Percentiles rank a stretch among this genome's conserved stretches.
Conservation (phyloP, 1,284 basidiomycete species). For the Apiotrichum gracile region DNA sequence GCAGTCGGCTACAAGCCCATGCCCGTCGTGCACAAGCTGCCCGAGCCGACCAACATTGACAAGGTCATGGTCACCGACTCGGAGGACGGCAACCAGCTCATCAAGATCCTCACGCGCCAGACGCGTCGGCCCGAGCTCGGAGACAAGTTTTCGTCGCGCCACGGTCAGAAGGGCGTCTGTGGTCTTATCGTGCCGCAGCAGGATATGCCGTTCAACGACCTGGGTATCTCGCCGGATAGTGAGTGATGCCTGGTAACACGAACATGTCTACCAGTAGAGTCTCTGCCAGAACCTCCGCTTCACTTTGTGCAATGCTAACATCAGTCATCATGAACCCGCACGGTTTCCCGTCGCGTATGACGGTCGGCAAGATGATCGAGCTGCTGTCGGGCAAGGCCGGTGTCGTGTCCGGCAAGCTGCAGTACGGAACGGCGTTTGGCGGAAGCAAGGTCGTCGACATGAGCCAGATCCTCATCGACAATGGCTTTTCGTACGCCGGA, state of each 20-base stretch:
- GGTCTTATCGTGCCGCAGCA: slow-evolving; percentile 97
- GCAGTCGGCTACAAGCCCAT: slow-evolving; percentile 73
- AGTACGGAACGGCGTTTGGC: slow-evolving; percentile 77
- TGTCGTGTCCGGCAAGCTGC: slow-evolving; percentile 44
- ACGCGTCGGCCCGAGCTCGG: slow-evolving; percentile 94
- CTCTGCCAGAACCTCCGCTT: too few relatives aligned
- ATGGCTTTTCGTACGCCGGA: slow-evolving; percentile 94
- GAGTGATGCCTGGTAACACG: neutral
- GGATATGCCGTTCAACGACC: slow-evolving; percentile 99
- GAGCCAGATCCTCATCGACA: slow-evolving; percentile 88
- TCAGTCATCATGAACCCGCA: slow-evolving; percentile 93
- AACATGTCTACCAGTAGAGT: too few relatives aligned
- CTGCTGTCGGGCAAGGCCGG: slow-evolving; percentile 83
- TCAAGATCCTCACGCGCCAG: slow-evolving; percentile 98
- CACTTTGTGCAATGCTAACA: neutral
- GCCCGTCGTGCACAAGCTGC: slow-evolving; percentile 85
- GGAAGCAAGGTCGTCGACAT: slow-evolving; percentile 99
- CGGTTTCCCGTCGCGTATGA: slow-evolving; percentile 98
- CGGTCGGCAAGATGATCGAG: slow-evolving; percentile 99
- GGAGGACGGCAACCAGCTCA: slow-evolving; percentile 86
- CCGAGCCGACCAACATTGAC: slow-evolving; percentile 89
- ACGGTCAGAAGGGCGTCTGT: slow-evolving; percentile 99
- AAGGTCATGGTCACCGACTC: slow-evolving; percentile 97
- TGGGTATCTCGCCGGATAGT: slow-evolving; percentile 86
- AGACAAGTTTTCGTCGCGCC: slow-evolving; percentile 97